phyloP scores from a whole-genome alignment of 2,329 filamentous ascomycete species.

The Botrytis cinerea region DNA sequence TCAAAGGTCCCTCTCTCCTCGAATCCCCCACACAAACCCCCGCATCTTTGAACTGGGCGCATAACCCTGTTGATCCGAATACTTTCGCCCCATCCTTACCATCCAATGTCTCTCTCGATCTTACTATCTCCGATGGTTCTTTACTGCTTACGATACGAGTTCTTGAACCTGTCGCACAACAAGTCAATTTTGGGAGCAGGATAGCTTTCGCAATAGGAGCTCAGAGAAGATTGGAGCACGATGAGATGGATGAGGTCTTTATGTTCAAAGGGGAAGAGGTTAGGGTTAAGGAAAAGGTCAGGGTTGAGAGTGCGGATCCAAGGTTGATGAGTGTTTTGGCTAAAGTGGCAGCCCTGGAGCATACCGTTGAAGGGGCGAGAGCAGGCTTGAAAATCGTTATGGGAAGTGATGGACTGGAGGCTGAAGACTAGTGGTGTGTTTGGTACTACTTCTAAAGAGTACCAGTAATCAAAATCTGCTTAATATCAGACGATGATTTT shows the following conservation, averaged over 20 bases:
- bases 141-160: conserved; percentile 70
- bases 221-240: conserved; percentile 65
- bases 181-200: conserved; percentile 63
- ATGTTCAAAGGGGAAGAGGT: conserved; percentile 67
- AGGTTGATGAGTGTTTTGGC: conserved; percentile 80
- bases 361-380: conserved; percentile 69
- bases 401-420: conserved; percentile 46
- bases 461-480: neutral
- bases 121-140: conserved; percentile 68
- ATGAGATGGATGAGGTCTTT: conserved; percentile 80
- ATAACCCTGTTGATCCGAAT: conserved; percentile 41
- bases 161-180: conserved; percentile 64
- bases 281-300: conserved; percentile 83
- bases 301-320: conserved; percentile 81
- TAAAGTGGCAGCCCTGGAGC: conserved; percentile 76
- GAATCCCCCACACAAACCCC: conserved; percentile 33
- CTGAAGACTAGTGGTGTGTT: conserved; percentile 10
- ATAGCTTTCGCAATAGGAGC: conserved; percentile 71
- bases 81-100: conserved; percentile 65
- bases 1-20: conserved; percentile 54
- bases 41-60: conserved; percentile 33
- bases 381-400: conserved; percentile 77
- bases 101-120: conserved; percentile 70
- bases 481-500: neutral
- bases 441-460: neutral